Evolutionary conservation across 192 early-diverging fungal genomes (phyloP).

Genomic region (Haplosporangium gracile): DNA sequence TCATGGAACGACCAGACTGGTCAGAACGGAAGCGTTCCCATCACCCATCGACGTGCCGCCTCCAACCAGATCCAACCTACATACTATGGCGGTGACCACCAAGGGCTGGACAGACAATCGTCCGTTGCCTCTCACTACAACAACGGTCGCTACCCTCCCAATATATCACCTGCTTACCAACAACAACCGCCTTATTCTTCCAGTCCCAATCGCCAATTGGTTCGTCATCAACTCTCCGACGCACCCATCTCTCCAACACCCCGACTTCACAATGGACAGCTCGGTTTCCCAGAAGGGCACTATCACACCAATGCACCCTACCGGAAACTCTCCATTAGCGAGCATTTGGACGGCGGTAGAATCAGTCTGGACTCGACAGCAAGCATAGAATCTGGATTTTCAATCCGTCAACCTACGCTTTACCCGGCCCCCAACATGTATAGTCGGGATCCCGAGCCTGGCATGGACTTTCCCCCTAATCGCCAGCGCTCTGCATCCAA

Average conservation of each 20-base stretch:
- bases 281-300: conserved; percentile 27
- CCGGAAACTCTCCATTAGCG: conserved; percentile 40
- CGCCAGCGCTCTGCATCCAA: conserved; percentile 51
- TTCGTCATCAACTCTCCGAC: conserved; percentile 38
- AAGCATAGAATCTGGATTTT: conserved; percentile 45
- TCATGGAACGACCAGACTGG: conserved; percentile 25
- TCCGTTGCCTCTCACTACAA: conserved; percentile 36
- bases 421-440: conserved; percentile 48
- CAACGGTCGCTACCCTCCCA: conserved; percentile 31
- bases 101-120: conserved; percentile 30
- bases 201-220: conserved; percentile 36
- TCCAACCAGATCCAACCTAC: conserved; percentile 50
- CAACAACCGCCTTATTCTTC: conserved; percentile 16
- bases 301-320: conserved; percentile 21
- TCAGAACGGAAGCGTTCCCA: conserved; percentile 18
- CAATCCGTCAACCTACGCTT: conserved; percentile 35
- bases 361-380: conserved; percentile 45
- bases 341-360: conserved; percentile 41
- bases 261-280: conserved; percentile 13
- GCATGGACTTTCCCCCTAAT: conserved; percentile 41
- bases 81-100: conserved; percentile 30
- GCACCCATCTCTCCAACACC: not conserved
- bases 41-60: conserved; percentile 38
- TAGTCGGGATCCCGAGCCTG: conserved; percentile 19
- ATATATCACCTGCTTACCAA: conserved; percentile 1